A percentile compares a stretch with the other conserved stretches of the same genome.
Conservation (phyloP, 805 yeast species). For the Ogataea philodendri region DNA sequence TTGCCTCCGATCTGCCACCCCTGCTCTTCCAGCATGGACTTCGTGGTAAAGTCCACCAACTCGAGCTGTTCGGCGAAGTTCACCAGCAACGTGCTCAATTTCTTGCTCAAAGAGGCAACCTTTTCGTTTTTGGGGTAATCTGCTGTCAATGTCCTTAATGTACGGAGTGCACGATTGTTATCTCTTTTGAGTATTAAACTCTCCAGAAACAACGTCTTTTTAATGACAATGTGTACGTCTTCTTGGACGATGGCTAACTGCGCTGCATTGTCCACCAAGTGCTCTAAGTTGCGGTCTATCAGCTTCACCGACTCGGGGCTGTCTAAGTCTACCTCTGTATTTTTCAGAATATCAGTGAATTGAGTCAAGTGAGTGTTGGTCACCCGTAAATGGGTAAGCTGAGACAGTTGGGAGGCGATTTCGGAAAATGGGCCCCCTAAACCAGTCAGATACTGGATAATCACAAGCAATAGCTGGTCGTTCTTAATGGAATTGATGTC, state of each 20-base stretch:
- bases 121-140: slow-evolving; percentile 22
- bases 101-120: slow-evolving; percentile 10
- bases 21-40: slow-evolving; percentile 14
- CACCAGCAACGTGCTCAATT: slow-evolving; percentile 23
- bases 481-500: slow-evolving; percentile 14
- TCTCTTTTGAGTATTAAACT: slow-evolving; percentile 33
- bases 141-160: slow-evolving; percentile 34
- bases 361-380: slow-evolving; percentile 9
- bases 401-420: slow-evolving; percentile 15
- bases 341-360: slow-evolving; percentile 10
- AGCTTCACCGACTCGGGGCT: slow-evolving; percentile 2
- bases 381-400: slow-evolving; percentile 19
- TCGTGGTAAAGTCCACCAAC: slow-evolving; percentile 13
- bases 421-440: slow-evolving; percentile 18
- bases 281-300: slow-evolving; percentile 7
- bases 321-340: slow-evolving; percentile 8
- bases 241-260: slow-evolving; percentile 1
- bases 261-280: slow-evolving; percentile 3
- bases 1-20: slow-evolving; percentile 19
- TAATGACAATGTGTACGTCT: slow-evolving; percentile 35
- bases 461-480: slow-evolving; percentile 21
- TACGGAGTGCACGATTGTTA: slow-evolving; percentile 35
- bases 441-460: slow-evolving; percentile 22
- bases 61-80: slow-evolving; percentile 28
- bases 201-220: slow-evolving; percentile 43